A percentile compares a stretch with the other conserved stretches of the same genome.
phyloP scores from a whole-genome alignment of 2,329 filamentous ascomycete genomes.

The Chaetomiaceae sp. region DNA sequence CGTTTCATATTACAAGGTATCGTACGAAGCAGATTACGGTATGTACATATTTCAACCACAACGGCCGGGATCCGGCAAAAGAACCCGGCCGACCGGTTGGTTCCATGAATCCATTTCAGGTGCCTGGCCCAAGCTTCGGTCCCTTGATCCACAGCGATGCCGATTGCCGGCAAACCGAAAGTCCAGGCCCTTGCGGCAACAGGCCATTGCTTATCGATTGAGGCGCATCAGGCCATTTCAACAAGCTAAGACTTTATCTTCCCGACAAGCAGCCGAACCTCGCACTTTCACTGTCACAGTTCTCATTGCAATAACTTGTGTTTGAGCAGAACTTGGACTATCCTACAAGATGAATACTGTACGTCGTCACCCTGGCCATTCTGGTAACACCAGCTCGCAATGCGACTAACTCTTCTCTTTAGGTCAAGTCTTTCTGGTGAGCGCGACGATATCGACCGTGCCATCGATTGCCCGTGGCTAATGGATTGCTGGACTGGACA shows the following conservation, averaged over 20 bases:
- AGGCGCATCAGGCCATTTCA: constrained; percentile 26
- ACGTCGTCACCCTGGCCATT: constrained; percentile 27
- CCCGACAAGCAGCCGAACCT: not conserved
- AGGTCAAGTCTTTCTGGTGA: constrained; percentile 66
- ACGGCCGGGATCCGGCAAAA: no score
- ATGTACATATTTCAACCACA: no score
- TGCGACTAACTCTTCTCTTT: constrained; percentile 9
- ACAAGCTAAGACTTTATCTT: constrained; percentile 1
- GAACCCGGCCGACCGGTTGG: no score
- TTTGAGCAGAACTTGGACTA: not conserved
- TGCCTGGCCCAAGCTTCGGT: no score
- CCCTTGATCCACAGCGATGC: no score
- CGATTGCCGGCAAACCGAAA: no score
- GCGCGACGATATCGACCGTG: constrained; percentile 22
- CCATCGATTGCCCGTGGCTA: constrained; percentile 3
- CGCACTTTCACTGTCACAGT: not conserved
- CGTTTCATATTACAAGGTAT: not conserved
- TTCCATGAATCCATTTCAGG: no score
- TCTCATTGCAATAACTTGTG: not conserved
- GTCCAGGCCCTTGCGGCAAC: not conserved
- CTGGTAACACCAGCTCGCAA: not conserved
- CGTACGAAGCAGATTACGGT: no score
- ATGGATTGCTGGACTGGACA: constrained; percentile 17
- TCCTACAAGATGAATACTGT: constrained; percentile 51
- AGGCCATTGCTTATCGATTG: constrained; percentile 20